Base-by-base conservation (phyloP, 306 rosid genomes). In the Sophora flavescens region DNA sequence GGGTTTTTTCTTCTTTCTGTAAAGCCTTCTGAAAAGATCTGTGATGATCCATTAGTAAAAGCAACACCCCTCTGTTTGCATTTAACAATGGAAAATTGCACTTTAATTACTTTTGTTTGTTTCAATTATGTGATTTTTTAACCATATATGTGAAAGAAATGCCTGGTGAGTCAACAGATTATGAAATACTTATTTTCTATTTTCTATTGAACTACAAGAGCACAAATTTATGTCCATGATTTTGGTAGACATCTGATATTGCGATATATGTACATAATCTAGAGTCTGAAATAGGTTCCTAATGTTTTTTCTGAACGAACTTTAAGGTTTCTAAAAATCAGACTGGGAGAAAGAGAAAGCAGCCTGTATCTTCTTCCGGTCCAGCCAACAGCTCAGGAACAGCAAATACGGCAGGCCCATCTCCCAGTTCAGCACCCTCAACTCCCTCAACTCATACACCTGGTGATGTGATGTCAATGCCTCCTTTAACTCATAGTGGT, bases 331-430 rank as follows among this genome's bases (percentile, higher is more conserved):
- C 97, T 33, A 95, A 95, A 88, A 95, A 65, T 86, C 99, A 92
- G 92, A 65, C 96, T 50, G 97, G 93, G 75, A 95, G 99, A 89
- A 95, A 95, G 90, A 89, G 99, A 79, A 95, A 95, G 83, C 99
- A 95, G 87, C 93, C 97, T 33, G 97, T 91, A 17, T 93, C 97
- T 72, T 90, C 99, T 84, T 92, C 99, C 16, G 99, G 99, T 67
- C 97, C 99, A 57, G 99, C 99, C 65, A 95, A 95, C 87, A 95
- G 99, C 86, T 85, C 99, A 10, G 99, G 99, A 78, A 95, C 99
- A 35, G 93, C 97, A 53, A 92, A 95, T 80, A 92, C 99, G 4
- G 88, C 99, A 5, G 99, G 99, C 10, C 99, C 99, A 15, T 95
- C 99, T 63, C 99, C 97, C 11, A 92, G 99, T 81, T 95, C 99